phyloP scores from a whole-genome alignment of 73 alveolate species.

The Tetrahymena malaccensis region DNA sequence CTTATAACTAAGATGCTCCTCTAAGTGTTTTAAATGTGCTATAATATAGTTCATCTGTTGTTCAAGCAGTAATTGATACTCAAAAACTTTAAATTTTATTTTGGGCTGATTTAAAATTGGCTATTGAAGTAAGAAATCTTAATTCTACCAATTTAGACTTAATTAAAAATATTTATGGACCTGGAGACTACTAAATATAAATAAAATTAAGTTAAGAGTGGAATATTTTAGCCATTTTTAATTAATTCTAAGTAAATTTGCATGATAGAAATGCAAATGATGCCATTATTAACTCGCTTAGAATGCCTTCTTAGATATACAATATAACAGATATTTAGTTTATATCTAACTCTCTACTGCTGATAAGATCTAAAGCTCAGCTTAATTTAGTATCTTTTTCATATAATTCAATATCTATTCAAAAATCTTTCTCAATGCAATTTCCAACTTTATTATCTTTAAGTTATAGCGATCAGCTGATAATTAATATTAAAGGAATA shows the following conservation, averaged over 20 bases:
- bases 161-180: neutral
- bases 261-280: neutral
- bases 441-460: neutral
- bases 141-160: neutral
- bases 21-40: neutral
- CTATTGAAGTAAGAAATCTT: neutral
- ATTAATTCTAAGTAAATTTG: neutral
- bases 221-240: neutral
- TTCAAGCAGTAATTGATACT: neutral
- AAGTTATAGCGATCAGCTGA: neutral
- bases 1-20: neutral
- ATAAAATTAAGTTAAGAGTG: neutral
- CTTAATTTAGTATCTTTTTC: neutral
- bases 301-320: neutral
- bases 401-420: neutral
- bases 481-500: neutral
- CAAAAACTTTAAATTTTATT: neutral
- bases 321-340: neutral
- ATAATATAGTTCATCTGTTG: neutral
- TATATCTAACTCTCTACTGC: neutral
- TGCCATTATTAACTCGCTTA: neutral
- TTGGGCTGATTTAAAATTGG: neutral
- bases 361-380: neutral
- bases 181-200: neutral
- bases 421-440: neutral